phyloP scores from a whole-genome alignment of 2,329 filamentous ascomycete genomes.

The Alternaria triticina region DNA sequence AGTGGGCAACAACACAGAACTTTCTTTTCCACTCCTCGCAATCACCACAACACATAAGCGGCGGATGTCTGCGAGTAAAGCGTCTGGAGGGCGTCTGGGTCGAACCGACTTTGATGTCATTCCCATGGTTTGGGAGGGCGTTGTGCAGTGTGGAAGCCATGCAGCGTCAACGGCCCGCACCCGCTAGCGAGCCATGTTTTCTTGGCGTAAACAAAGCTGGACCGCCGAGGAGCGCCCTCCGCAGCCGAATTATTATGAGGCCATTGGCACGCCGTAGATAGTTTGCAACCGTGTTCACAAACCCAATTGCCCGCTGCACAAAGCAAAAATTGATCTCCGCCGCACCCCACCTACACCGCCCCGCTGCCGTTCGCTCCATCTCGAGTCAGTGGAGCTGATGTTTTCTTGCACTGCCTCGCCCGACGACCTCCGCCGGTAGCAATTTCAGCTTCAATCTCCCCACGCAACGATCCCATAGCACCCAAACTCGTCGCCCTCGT shows the following conservation, averaged over 20 bases:
- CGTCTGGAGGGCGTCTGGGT: background rate
- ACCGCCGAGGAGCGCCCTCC: slow-evolving; percentile 10
- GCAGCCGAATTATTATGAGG: background rate
- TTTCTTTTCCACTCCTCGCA: slow-evolving; percentile 1
- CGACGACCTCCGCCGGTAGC: slow-evolving; percentile 8
- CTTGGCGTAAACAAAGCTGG: slow-evolving; percentile 26
- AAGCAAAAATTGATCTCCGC: slow-evolving; percentile 1
- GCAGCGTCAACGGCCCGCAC: slow-evolving; percentile 20
- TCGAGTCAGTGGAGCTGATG: slow-evolving; percentile 32
- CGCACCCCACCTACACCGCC: slow-evolving; percentile 10
- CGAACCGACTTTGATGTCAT: background rate
- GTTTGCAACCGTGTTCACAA: slow-evolving; percentile 8
- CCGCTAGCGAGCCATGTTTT: slow-evolving; percentile 14
- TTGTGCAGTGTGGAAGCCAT: slow-evolving; percentile 23
- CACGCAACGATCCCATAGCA: slow-evolving; percentile 18
- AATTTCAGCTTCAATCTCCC: background rate
- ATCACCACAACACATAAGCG: slow-evolving; percentile 5
- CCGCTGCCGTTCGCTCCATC: slow-evolving; percentile 12
- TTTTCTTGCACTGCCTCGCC: slow-evolving; percentile 29
- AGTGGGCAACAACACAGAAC: slow-evolving; percentile 18
- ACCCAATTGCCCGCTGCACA: slow-evolving; percentile 9
- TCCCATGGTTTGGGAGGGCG: slow-evolving; percentile 11
- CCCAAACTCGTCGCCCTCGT: slow-evolving; percentile 26
- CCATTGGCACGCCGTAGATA: slow-evolving; percentile 2
- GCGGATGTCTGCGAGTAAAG: slow-evolving; percentile 10